Percentiles rank a stretch among this genome's conserved stretches.
phyloP scores from a whole-genome alignment of 768 basidiomycete species.

The Mycena olivaceomarginata region DNA sequence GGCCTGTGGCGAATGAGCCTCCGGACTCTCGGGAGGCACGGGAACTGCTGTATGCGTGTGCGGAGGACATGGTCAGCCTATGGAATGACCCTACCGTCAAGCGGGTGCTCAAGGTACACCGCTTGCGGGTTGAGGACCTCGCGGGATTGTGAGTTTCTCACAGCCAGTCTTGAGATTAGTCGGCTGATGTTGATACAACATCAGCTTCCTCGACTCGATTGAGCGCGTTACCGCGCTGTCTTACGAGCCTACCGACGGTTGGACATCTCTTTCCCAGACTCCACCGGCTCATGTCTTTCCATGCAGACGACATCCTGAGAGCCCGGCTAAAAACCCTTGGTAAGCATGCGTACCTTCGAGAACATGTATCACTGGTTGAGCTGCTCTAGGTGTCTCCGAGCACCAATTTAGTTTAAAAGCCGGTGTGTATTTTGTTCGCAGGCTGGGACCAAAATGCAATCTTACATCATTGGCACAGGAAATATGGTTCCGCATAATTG shows the following conservation, averaged over 20 bases:
- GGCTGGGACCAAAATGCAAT: not conserved
- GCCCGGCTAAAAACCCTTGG: slow-evolving; percentile 68
- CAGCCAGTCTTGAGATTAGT: not conserved
- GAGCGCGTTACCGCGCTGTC: slow-evolving; percentile 65
- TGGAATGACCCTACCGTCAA: slow-evolving; percentile 69
- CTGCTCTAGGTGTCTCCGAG: slow-evolving; percentile 66
- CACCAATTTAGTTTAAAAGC: slow-evolving; percentile 70
- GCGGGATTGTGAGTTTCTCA: slow-evolving; percentile 54
- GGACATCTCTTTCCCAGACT: not conserved
- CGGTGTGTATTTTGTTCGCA: slow-evolving; percentile 46
- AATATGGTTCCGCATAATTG: slow-evolving; percentile 48
- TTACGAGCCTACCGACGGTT: slow-evolving; percentile 72
- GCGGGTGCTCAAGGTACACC: slow-evolving; percentile 61
- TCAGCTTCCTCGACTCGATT: slow-evolving; percentile 70
- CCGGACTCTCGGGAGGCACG: slow-evolving; percentile 63
- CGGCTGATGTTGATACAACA: not conserved
- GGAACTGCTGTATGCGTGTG: slow-evolving; percentile 66
- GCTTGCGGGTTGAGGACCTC: slow-evolving; percentile 68
- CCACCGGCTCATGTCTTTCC: not conserved
- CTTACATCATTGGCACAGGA: slow-evolving; percentile 19
- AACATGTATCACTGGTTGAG: not conserved
- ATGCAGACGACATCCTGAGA: slow-evolving; percentile 70
- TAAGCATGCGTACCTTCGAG: not conserved
- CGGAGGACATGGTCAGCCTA: slow-evolving; percentile 69
- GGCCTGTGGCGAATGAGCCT: slow-evolving; percentile 51